Conservation (phyloP, 139 green algal species). For the Auxenochlorella pyrenoidosa region DNA sequence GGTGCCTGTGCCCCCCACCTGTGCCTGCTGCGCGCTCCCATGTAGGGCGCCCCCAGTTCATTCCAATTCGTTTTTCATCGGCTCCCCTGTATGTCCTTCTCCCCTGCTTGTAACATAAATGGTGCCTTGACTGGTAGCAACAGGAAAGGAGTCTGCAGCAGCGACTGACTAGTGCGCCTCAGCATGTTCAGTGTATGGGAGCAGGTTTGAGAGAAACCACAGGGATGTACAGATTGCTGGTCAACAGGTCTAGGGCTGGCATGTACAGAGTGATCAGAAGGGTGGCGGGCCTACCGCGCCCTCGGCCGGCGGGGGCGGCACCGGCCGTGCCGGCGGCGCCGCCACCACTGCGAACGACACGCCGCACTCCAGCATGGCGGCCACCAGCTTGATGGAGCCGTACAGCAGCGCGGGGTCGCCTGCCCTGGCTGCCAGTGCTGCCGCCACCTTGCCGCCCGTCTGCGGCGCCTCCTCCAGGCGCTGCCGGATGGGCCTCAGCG, state of each 20-base stretch:
- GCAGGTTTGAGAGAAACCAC: no score
- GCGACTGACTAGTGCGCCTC: background rate
- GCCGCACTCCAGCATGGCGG: background rate
- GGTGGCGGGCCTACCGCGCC: background rate
- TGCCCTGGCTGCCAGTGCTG: background rate
- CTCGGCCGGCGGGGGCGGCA: no score
- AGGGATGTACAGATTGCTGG: no score
- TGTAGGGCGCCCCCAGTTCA: background rate
- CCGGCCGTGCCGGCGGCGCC: background rate
- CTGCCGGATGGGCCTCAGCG: background rate
- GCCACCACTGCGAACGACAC: slow-evolving; percentile 2
- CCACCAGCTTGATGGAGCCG: background rate
- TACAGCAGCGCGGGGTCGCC: background rate
- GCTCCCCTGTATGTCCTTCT: background rate
- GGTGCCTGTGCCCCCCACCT: no score
- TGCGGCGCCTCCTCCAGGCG: background rate
- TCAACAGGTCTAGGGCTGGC: no score
- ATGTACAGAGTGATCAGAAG: background rate
- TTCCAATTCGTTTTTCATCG: background rate
- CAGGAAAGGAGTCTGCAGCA: background rate
- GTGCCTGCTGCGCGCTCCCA: no score
- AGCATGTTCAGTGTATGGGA: no score
- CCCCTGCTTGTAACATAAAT: background rate
- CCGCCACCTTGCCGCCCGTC: background rate
- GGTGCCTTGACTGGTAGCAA: no score